Evolutionary conservation across 768 basidiomycete species (phyloP).

Genomic region (Termitomyces sp.): DNA sequence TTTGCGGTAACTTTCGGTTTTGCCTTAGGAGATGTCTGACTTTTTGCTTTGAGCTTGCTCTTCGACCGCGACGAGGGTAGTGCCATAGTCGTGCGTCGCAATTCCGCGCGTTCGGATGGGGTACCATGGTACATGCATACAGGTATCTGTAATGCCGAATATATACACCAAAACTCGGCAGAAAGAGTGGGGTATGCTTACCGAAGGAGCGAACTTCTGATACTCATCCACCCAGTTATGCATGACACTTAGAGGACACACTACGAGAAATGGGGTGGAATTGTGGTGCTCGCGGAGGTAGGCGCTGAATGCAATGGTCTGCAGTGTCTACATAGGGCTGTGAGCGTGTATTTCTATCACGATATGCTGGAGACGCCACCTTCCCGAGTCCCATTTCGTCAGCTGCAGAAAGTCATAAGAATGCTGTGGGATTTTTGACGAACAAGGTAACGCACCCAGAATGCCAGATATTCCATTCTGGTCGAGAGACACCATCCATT

Average conservation of each 20-base stretch:
- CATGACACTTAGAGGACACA: slow-evolving; percentile 89
- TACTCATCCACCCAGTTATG: slow-evolving; percentile 92
- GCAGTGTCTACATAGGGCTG: slow-evolving; percentile 66
- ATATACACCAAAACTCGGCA: background rate
- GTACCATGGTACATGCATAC: slow-evolving; percentile 89
- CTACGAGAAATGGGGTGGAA: slow-evolving; percentile 75
- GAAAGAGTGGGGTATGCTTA: slow-evolving; percentile 20
- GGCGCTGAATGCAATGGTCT: slow-evolving; percentile 92
- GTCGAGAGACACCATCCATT: slow-evolving; percentile 91
- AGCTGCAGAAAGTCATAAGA: slow-evolving; percentile 35
- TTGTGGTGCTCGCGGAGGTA: slow-evolving; percentile 74
- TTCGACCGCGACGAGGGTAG: slow-evolving; percentile 17
- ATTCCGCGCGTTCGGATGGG: slow-evolving; percentile 72
- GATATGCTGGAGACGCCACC: slow-evolving; percentile 28
- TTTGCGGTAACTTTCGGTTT: slow-evolving; percentile 11
- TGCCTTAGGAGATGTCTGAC: slow-evolving; percentile 6
- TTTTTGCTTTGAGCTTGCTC: slow-evolving; percentile 4
- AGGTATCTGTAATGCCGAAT: slow-evolving; percentile 53
- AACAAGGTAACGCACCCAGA: slow-evolving; percentile 37
- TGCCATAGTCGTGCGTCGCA: slow-evolving; percentile 60
- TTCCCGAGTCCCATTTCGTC: slow-evolving; percentile 96
- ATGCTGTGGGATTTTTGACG: background rate
- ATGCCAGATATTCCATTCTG: slow-evolving; percentile 83
- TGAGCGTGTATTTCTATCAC: background rate
- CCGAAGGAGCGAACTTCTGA: slow-evolving; percentile 72